These are phyloP conservation scores for Leptographium galeiforme DNA, from an alignment of 2,329 filamentous ascomycete genomes.

Conservation along the genomic window DNA sequence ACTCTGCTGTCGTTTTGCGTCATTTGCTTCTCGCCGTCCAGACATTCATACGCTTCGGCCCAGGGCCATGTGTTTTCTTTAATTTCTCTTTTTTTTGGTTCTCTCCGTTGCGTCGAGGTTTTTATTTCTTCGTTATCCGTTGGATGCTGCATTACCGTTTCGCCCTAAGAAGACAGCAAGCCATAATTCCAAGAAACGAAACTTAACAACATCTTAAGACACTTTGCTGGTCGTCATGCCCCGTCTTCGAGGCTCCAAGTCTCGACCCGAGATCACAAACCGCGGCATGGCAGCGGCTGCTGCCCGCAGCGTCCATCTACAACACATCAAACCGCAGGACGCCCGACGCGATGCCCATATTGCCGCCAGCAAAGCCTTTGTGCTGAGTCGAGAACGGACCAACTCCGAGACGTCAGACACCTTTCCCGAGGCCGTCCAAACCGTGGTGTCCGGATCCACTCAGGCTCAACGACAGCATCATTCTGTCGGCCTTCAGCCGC, in stretches of 20 bases:
- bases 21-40: background rate
- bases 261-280: constrained; percentile 28
- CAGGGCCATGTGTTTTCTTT: background rate
- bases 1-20: background rate
- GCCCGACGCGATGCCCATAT: constrained; percentile 47
- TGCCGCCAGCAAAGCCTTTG: constrained; percentile 48
- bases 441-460: background rate
- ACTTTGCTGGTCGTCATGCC: background rate
- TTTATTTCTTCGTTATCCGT: background rate
- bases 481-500: constrained; percentile 20
- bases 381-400: constrained; percentile 31
- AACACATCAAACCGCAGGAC: constrained; percentile 33
- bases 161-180: background rate
- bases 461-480: background rate
- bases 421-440: constrained; percentile 1
- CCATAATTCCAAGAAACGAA: background rate
- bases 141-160: background rate
- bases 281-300: constrained; percentile 39
- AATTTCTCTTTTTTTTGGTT: background rate
- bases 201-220: background rate
- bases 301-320: constrained; percentile 29
- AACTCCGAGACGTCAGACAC: constrained; percentile 18
- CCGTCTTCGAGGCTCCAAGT: constrained; percentile 20
- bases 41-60: background rate
- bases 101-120: background rate